A percentile compares a stretch with the other conserved stretches of the same genome.
phyloP scores from a whole-genome alignment of 78 protist genomes.

The Chrysochromulina parva region DNA sequence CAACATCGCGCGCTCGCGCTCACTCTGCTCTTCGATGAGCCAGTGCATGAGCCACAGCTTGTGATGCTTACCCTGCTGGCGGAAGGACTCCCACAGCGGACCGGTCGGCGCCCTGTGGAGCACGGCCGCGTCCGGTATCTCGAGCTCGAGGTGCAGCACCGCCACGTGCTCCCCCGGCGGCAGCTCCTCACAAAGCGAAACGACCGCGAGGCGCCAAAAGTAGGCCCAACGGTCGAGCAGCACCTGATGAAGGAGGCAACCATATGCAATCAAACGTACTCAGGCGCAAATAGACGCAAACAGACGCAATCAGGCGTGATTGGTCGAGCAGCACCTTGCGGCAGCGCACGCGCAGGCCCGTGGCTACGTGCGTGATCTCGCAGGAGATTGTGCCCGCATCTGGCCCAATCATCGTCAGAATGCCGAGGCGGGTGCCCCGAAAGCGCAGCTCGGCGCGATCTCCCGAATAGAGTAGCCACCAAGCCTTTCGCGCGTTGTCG shows the following conservation, averaged over 20 bases:
- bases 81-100: background rate
- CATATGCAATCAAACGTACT: too few species aligned
- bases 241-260: background rate
- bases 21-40: background rate
- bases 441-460: background rate
- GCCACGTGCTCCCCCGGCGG: background rate
- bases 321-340: too few species aligned
- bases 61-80: background rate
- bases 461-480: conserved; percentile 10
- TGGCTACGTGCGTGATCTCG: background rate
- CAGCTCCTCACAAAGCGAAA: background rate
- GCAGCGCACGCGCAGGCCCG: too few species aligned
- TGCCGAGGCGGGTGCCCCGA: background rate
- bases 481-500: background rate
- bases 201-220: background rate
- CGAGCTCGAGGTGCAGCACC: background rate
- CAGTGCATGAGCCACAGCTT: conserved; percentile 15
- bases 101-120: background rate
- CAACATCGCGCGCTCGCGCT: too few species aligned
- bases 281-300: too few species aligned
- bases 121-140: background rate
- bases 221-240: conserved; percentile 20
- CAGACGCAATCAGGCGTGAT: too few species aligned
- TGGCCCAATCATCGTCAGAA: conserved; percentile 11
- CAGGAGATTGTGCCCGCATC: background rate